Percentiles rank a stretch among this genome's conserved stretches.
Evolutionary conservation across 352 stramenopile genomes (phyloP).

Genomic region (Phytophthora pisi): DNA sequence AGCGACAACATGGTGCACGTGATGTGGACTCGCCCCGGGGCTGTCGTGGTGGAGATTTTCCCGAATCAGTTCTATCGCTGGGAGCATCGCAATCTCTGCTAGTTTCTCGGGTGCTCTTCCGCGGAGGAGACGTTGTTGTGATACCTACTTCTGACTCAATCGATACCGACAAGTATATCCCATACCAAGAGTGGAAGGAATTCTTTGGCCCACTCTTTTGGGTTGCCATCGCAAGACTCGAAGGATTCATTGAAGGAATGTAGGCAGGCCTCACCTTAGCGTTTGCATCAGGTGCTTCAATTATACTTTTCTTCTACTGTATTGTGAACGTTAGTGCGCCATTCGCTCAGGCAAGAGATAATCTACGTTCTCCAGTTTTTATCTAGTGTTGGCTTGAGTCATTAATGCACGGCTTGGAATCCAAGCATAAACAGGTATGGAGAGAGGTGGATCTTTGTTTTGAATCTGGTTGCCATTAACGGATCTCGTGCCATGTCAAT

Average conservation of each 20-base stretch:
- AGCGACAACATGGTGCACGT: slow-evolving; percentile 71
- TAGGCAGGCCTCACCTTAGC: neutral
- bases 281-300: neutral
- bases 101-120: slow-evolving; percentile 56
- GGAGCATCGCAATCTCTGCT: slow-evolving; percentile 69
- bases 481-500: too few relatives aligned
- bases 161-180: slow-evolving; percentile 46
- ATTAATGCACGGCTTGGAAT: too few relatives aligned
- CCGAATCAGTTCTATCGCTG: slow-evolving; percentile 38
- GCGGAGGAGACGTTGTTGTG: slow-evolving; percentile 23
- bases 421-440: too few relatives aligned
- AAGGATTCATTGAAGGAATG: neutral
- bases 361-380: too few relatives aligned
- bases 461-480: too few relatives aligned
- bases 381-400: too few relatives aligned
- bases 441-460: too few relatives aligned
- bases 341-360: too few relatives aligned
- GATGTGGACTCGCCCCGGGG: slow-evolving; percentile 48
- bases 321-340: too few relatives aligned
- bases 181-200: slow-evolving; percentile 37
- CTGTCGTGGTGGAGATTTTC: slow-evolving; percentile 70
- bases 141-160: slow-evolving; percentile 33
- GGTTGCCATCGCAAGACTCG: slow-evolving; percentile 5
- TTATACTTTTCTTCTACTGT: neutral
- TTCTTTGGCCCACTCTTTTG: slow-evolving; percentile 53